Evolutionary conservation across 345 rosid species (phyloP), one percentile per base, ranked within the genome.

Genomic region (Pugionium dolabratum): DNA sequence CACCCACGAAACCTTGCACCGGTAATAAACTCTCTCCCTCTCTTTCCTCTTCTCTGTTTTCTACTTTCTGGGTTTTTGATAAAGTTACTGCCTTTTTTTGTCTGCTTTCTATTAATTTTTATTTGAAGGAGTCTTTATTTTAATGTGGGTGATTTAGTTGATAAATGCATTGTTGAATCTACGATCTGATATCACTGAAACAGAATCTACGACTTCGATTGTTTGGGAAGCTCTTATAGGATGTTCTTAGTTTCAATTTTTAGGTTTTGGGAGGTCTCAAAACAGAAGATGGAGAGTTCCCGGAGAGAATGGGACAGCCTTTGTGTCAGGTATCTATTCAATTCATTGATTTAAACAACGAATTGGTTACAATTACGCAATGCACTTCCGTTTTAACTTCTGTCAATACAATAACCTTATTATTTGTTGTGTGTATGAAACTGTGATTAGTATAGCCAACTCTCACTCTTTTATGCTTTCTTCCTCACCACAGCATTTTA

Each of bases 1-100:
- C 99, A 94, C 71, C 97, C 99, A 36, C 90, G 79, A 47, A 88
- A 90, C 75, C 89, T 89, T 44, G 73, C 70, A 53, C 72, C 71
- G 87, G 99, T 94, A 87, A 72, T 40, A 39, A 54, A 26, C 4
- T 30, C 71, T 41, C 54, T 47, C 42, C 28, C 35, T 73, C 32
- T 5, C n/a, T 43, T 9, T 76, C 47, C 7, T 6, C 32, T 29
- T 35, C 39, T 74, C 74, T 50, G 44, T 69, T 67, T 41, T 29
- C 9, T 32, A 52, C 29, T 52, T 51, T 70, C 37, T 45, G 63
- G 56, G 31, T 51, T 64, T 74, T 74, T 70, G 62, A 78, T 78
- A 62, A 54, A 67, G 69, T 70, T 53, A 65, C 57, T 83, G 18
- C 58, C 48, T 44, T 58, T 74, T 74, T 40, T 63, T 39, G 59